Evolutionary conservation across 2,329 filamentous ascomycete species (phyloP).

Genomic region (Apiospora arundinis): DNA sequence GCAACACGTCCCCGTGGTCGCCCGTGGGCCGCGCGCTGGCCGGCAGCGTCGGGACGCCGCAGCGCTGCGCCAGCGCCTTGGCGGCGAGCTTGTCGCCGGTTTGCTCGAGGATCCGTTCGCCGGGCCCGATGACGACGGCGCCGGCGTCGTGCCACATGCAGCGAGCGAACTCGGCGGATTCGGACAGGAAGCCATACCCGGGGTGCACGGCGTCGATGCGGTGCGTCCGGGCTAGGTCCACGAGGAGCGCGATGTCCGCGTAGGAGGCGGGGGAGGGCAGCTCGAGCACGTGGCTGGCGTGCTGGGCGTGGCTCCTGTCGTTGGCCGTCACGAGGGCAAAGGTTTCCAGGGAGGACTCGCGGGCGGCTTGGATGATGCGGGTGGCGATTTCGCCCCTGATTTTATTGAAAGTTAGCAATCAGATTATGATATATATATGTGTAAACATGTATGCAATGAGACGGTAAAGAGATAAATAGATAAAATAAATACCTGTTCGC

Average conservation of each 20-base stretch:
- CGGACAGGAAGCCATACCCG: conserved; percentile 69
- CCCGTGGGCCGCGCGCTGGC: conserved; percentile 33
- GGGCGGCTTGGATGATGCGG: conserved; percentile 63
- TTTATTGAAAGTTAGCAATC: conserved; percentile 3
- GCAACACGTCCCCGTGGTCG: conserved; percentile 57
- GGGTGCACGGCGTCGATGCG: conserved; percentile 64
- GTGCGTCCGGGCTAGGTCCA: conserved; percentile 54
- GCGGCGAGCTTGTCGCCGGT: conserved; percentile 33
- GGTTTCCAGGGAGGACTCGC: conserved; percentile 63
- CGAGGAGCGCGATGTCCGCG: conserved; percentile 43
- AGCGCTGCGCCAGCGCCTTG: conserved; percentile 48
- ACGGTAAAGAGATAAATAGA: neutral
- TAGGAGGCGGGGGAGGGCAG: conserved; percentile 47
- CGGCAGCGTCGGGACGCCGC: conserved; percentile 50
- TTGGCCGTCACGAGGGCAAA: conserved; percentile 60
- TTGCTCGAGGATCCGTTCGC: conserved; percentile 55
- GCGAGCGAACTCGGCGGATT: conserved; percentile 66
- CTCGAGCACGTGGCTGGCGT: conserved; percentile 57
- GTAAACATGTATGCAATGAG: neutral
- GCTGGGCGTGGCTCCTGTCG: conserved; percentile 60
- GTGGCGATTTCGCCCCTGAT: conserved; percentile 69
- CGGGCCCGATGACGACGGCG: conserved; percentile 64
- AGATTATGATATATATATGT: too few species aligned
- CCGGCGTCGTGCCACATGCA: conserved; percentile 55
- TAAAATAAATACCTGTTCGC: conserved; percentile 52